Evolutionary conservation across 495 filamentous ascomycete genomes (phyloP), one percentile per base, ranked within the genome.

Genomic region (Aspergillus bertholletiae): DNA sequence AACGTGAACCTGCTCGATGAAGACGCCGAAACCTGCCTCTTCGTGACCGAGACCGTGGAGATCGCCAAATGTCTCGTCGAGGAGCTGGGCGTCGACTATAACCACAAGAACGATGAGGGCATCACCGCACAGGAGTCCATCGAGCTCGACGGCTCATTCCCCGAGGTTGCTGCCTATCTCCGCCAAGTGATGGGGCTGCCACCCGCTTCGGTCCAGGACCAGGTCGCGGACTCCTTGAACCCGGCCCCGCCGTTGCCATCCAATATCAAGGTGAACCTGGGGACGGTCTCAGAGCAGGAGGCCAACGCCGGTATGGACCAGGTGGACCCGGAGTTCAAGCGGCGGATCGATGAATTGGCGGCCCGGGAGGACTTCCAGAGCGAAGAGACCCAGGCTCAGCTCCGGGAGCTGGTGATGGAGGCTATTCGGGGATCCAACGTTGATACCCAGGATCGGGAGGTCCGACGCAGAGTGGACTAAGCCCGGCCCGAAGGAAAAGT

Each of bases 21-120:
- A 65, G 94, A 97, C 66, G 85, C 84, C 46, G 94, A 98, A 69
- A 96, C 93, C 7, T 87, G 92, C 18, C 78, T 98, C 5, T 97
- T 96, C 59, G 88, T 88, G 11, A 82, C 84, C 23, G 94, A 98
- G 65, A 85, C 78, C 0, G 77, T 90, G 27, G 85, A 87, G 3
- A 80, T 88, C 18, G 92, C 93, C 28, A 81, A 82, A 56, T 80
- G 83, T 26, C 74, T 96, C 11, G 81, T 97, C 5, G 88, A 96
- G 64, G 90, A 95, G 63, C 75, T 97, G 3, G 84, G 83, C 2
- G 83, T 88, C 27, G 83, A 93, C 60, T 69, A 80, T 28, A 74
- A 71, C 34, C 74, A 82, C 44, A 78, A 64, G 52, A 88, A 88
- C 60, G 67, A 80, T 24, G 86, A 89, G 30, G 87, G 85, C 5